Evolutionary conservation across 148 eudicot species (phyloP).

Genomic region (Fallopia convolvulus): DNA sequence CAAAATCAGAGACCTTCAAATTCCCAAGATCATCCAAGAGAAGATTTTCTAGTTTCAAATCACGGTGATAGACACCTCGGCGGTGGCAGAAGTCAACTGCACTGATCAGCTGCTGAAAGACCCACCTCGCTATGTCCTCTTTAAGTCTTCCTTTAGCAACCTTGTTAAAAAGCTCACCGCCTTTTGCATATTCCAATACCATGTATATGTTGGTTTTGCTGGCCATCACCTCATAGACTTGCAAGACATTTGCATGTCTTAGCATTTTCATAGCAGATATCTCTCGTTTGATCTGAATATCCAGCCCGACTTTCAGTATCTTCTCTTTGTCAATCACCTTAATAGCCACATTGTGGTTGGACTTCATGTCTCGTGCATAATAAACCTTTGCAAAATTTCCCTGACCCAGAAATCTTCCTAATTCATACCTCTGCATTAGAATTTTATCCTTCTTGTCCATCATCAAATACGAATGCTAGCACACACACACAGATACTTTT

Average conservation of each 20-base stretch:
- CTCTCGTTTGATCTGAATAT: slow-evolving; percentile 48
- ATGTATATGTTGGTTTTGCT: slow-evolving; percentile 36
- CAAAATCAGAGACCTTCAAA: slow-evolving; percentile 52
- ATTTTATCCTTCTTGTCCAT: slow-evolving; percentile 23
- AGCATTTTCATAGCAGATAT: slow-evolving; percentile 43
- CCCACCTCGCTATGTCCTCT: slow-evolving; percentile 38
- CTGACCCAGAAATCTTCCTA: slow-evolving; percentile 41
- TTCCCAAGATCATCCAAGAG: slow-evolving; percentile 32
- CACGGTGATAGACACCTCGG: slow-evolving; percentile 56
- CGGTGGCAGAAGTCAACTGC: slow-evolving; percentile 55
- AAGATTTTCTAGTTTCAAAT: slow-evolving; percentile 52
- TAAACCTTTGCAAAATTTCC: slow-evolving; percentile 63
- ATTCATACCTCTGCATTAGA: slow-evolving; percentile 38
- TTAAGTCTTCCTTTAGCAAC: slow-evolving; percentile 28
- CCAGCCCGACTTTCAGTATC: slow-evolving; percentile 37
- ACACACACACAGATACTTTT: background rate
- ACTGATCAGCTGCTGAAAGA: slow-evolving; percentile 47
- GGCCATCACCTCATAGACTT: slow-evolving; percentile 66
- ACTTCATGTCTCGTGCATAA: slow-evolving; percentile 19
- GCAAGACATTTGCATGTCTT: slow-evolving; percentile 46
- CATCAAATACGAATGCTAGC: background rate
- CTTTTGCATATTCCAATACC: slow-evolving; percentile 46
- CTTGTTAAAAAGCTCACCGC: slow-evolving; percentile 49
- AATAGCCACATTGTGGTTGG: slow-evolving; percentile 40
- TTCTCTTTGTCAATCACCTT: slow-evolving; percentile 43